Base-by-base conservation (phyloP, 2,329 filamentous ascomycete species). In the Pseudopyricularia cyperi region DNA sequence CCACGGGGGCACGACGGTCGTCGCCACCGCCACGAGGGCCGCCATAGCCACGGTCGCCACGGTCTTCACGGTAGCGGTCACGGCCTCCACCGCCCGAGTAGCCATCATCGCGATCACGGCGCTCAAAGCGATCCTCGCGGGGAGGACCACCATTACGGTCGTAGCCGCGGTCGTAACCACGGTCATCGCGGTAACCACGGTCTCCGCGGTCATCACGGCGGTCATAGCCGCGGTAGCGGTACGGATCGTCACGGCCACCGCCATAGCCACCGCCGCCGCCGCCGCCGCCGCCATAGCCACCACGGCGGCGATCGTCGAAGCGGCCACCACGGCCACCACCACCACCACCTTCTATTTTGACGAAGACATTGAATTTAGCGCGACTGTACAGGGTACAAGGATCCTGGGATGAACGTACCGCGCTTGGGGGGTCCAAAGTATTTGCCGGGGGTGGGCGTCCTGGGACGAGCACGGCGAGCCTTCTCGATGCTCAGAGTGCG, bases 371-470 rank as follows among this genome's bases (percentile, higher is more conserved):
- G 22, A 17, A n/a, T 42, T 7, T 42, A 7, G 22, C 7, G 4
- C 14, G 8, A 6, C n/a, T 8, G 11, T 42, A 9, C 14, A n/a
- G 4, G n/a, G 11, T 22, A 9, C 14, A 9, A 19, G n/a, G n/a
- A n/a, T 42, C 37, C n/a, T 15, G 12, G 7, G 37, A 12, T 4
- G 55, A 57, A 73, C 85, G 75, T 74, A 93, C 90, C 90, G 76
- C 93, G 81, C 83, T 98, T 98, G 57, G 93, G 93, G 56, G 93
- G 93, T 51, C 93, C 93, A 65, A 96, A 97, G 79, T 98, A 98
- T 75, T 97, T 97, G 73, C 93, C 93, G 48, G 93, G 93, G 53
- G 93, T 98, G 34, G 93, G 93, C 53, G 91, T 97, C 64, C 93
- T 87, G 62, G 93, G 93, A 59, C 89, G 87, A 66, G 88, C 87